A percentile compares a stretch with the other conserved stretches of the same genome.
Conservation (phyloP, 345 rosid species). For the Euclidium syriacum region DNA sequence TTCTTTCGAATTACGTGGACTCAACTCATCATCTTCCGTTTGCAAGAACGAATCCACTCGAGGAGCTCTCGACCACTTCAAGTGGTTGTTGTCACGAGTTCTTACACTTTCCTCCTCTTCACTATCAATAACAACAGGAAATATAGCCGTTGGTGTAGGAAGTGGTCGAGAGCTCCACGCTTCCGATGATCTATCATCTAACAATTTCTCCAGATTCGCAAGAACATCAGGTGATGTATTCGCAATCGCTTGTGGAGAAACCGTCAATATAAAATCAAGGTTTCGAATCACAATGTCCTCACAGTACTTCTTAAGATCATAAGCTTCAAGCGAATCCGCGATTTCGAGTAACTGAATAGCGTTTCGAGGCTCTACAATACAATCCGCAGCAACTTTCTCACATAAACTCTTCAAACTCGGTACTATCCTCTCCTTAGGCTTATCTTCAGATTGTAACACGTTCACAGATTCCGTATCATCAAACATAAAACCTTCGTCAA, state of each 20-base stretch:
- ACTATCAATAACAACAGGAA: slow-evolving; percentile 66
- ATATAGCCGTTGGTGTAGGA: slow-evolving; percentile 81
- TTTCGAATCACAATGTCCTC: slow-evolving; percentile 85
- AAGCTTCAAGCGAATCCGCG: slow-evolving; percentile 92
- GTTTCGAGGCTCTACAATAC: slow-evolving; percentile 88
- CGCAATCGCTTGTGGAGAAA: slow-evolving; percentile 63
- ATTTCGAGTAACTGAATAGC: slow-evolving; percentile 85
- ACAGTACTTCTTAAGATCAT: slow-evolving; percentile 75
- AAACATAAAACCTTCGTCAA: slow-evolving; percentile 61
- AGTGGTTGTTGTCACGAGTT: slow-evolving; percentile 47
- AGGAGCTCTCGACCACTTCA: no score
- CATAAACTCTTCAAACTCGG: slow-evolving; percentile 86
- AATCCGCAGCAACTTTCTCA: slow-evolving; percentile 87
- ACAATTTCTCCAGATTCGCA: slow-evolving; percentile 68
- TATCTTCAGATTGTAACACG: slow-evolving; percentile 27
- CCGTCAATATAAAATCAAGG: slow-evolving; percentile 76
- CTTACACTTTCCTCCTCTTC: slow-evolving; percentile 82
- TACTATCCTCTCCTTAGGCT: slow-evolving; percentile 26
- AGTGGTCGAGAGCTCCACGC: slow-evolving; percentile 83
- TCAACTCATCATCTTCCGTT: slow-evolving; percentile 50
- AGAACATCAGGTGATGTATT: slow-evolving; percentile 66
- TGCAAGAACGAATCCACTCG: slow-evolving; percentile 60
- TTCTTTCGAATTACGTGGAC: slow-evolving; percentile 48
- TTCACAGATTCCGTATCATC: slow-evolving; percentile 39
- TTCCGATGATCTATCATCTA: slow-evolving; percentile 82